Conservation (phyloP, 2,329 filamentous ascomycete genomes). For the Stemphylium lycopersici region DNA sequence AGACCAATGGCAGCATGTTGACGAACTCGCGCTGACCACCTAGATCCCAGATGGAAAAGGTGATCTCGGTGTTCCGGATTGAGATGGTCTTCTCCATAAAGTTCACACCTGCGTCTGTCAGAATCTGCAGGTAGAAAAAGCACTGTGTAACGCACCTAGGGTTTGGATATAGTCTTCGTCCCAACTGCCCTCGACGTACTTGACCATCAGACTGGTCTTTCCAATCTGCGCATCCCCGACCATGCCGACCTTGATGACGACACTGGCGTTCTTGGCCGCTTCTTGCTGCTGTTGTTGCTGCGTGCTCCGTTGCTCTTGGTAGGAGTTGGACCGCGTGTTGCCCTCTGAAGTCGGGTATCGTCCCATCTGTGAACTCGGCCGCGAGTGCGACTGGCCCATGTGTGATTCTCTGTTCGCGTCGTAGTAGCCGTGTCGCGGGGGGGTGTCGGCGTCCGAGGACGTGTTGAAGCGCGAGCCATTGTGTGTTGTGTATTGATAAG, state of each 20-base stretch:
- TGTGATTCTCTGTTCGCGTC: conserved; percentile 42
- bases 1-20: conserved; percentile 99
- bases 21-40: conserved; percentile 98
- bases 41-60: conserved; percentile 98
- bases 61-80: conserved; percentile 99
- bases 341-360: conserved; percentile 55
- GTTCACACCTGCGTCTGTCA: conserved; percentile 74
- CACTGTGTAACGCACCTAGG: conserved; percentile 63
- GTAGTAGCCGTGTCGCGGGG: conserved; percentile 45
- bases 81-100: conserved; percentile 99
- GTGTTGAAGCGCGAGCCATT: conserved; percentile 51
- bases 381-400: conserved; percentile 46
- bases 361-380: conserved; percentile 60
- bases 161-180: conserved; percentile 99
- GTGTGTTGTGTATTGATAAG: conserved; percentile 49
- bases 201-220: conserved; percentile 99
- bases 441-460: conserved; percentile 56
- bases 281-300: conserved; percentile 40
- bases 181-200: conserved; percentile 99
- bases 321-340: conserved; percentile 44
- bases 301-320: conserved; percentile 57
- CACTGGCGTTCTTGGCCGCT: conserved; percentile 62
- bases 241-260: conserved; percentile 99
- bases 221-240: conserved; percentile 98
- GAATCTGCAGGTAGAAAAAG: conserved; percentile 3